Conservation (phyloP, 352 stramenopile species). For the Phytophthora hibernalis region DNA sequence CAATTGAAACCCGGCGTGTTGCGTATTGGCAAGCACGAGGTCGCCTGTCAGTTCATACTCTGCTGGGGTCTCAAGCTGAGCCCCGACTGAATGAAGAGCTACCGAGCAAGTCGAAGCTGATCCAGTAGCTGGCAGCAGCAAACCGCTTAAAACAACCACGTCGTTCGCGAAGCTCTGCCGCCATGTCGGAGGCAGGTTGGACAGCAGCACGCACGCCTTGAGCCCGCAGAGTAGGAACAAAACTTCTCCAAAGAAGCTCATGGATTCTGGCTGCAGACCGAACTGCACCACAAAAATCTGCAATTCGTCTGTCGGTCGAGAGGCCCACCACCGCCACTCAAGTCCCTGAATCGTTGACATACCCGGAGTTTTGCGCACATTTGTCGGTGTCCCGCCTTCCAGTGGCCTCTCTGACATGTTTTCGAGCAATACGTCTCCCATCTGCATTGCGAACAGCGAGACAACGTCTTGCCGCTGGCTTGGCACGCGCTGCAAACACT, state of each 20-base stretch:
- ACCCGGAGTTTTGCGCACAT: slow-evolving; percentile 41
- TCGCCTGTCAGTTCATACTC: slow-evolving; percentile 57
- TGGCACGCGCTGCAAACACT: slow-evolving; percentile 27
- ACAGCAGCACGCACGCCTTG: slow-evolving; percentile 73
- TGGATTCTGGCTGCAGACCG: slow-evolving; percentile 53
- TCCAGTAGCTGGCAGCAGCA: slow-evolving; percentile 30
- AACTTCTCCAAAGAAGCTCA: slow-evolving; percentile 80
- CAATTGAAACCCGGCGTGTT: slow-evolving; percentile 33
- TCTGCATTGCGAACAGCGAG: slow-evolving; percentile 62
- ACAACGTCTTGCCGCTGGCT: slow-evolving; percentile 15
- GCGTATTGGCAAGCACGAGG: slow-evolving; percentile 52
- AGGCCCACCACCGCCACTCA: slow-evolving; percentile 46
- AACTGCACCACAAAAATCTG: slow-evolving; percentile 26
- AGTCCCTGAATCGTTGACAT: slow-evolving; percentile 30
- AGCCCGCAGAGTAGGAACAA: slow-evolving; percentile 67
- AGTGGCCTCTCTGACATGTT: slow-evolving; percentile 59
- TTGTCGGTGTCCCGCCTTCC: slow-evolving; percentile 46
- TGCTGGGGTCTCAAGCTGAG: slow-evolving; percentile 50
- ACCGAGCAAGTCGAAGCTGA: background rate
- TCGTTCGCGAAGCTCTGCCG: slow-evolving; percentile 48
- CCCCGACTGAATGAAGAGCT: slow-evolving; percentile 33
- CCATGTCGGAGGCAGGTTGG: slow-evolving; percentile 63
- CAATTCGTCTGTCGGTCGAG: slow-evolving; percentile 35
- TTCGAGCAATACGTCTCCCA: slow-evolving; percentile 72
- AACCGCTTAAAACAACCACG: slow-evolving; percentile 46